Percentiles rank a stretch among this genome's conserved stretches.
Conservation (phyloP, 1,284 basidiomycete species). For the Tilletia caries region DNA sequence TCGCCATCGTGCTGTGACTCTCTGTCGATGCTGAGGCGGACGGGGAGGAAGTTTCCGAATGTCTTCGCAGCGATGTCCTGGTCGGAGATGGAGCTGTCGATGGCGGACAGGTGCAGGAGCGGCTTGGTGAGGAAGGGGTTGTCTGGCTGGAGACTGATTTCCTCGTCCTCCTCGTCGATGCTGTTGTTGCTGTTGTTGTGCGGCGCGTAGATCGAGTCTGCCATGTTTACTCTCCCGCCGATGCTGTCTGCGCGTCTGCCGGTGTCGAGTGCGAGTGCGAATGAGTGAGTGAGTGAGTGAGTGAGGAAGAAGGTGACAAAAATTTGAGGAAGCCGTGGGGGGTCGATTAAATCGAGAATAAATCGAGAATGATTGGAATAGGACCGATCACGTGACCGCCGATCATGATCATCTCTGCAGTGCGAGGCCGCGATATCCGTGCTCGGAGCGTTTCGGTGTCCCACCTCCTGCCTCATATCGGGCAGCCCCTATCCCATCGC, state of each 20-base stretch:
- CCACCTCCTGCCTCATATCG: background rate
- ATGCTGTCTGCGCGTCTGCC: too few relatives aligned
- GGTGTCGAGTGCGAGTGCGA: background rate
- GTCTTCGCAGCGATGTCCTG: constrained; percentile 35
- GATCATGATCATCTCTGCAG: too few relatives aligned
- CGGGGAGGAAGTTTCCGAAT: constrained; percentile 34
- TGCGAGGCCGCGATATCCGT: too few relatives aligned
- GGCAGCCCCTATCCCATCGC: background rate
- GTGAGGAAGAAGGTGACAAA: background rate
- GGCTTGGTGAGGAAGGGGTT: constrained; percentile 35
- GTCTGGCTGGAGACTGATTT: constrained; percentile 18
- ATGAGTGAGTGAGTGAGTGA: background rate
- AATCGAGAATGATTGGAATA: too few relatives aligned
- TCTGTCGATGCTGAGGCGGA: constrained; percentile 34
- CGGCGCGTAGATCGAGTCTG: constrained; percentile 41
- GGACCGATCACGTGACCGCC: too few relatives aligned
- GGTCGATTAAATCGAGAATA: background rate
- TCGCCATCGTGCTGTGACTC: constrained; percentile 24
- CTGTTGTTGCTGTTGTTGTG: constrained; percentile 32
- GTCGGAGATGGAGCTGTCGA: constrained; percentile 33
- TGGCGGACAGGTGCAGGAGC: constrained; percentile 33
- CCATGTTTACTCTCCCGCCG: too few relatives aligned
- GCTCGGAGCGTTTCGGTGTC: background rate
- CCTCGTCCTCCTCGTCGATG: constrained; percentile 11
- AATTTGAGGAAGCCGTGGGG: background rate